Conservation (phyloP, 805 yeast species). For the Lachancea fermentati region DNA sequence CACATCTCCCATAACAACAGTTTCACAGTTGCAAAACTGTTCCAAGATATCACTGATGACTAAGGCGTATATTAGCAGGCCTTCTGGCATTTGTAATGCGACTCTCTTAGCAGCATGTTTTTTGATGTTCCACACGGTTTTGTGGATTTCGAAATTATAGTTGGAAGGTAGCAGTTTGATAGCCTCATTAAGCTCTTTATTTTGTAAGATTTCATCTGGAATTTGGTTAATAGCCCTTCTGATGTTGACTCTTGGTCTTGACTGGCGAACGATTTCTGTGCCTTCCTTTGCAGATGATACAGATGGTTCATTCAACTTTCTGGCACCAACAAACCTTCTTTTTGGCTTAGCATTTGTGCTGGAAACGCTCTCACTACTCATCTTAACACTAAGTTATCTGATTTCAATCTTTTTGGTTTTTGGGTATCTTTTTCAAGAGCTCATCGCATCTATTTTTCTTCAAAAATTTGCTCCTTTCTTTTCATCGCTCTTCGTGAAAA, state of each 20-base stretch:
- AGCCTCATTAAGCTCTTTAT: conserved; percentile 79
- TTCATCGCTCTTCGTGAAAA: not conserved
- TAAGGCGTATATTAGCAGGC: conserved; percentile 79
- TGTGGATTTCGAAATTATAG: conserved; percentile 93
- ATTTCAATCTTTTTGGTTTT: conserved; percentile 36
- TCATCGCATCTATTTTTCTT: conserved; percentile 1
- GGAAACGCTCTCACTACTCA: too few species aligned
- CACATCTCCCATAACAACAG: conserved; percentile 96
- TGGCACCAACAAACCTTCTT: conserved; percentile 59
- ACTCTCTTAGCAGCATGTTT: conserved; percentile 74
- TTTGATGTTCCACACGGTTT: conserved; percentile 88
- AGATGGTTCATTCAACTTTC: conserved; percentile 27
- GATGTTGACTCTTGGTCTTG: conserved; percentile 33
- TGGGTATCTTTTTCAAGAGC: too few species aligned
- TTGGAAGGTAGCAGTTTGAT: conserved; percentile 78
- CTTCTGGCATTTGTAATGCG: conserved; percentile 97
- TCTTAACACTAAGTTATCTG: conserved; percentile 55
- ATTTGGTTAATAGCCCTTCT: conserved; percentile 76
- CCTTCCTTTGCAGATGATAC: conserved; percentile 20
- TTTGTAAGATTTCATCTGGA: conserved; percentile 77
- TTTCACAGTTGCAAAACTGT: conserved; percentile 83
- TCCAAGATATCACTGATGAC: conserved; percentile 88
- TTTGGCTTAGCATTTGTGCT: too few species aligned
- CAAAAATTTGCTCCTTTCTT: conserved; percentile 1
- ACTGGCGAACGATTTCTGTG: conserved; percentile 23